Conservation (phyloP, 2,329 filamentous ascomycete species). For the Fusarium annulatum region DNA sequence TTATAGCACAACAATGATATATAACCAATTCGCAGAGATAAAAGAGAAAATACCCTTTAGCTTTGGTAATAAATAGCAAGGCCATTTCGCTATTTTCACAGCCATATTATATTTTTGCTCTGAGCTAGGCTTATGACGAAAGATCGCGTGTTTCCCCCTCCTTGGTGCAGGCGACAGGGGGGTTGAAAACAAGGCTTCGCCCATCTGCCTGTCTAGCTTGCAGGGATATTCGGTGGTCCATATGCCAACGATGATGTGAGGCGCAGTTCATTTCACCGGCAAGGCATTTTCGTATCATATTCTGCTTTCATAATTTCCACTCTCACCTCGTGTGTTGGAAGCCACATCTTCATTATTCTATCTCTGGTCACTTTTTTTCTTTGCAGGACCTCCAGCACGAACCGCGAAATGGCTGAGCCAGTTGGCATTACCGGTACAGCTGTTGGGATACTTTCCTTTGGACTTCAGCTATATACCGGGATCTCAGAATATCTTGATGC, state of each 20-base stretch:
- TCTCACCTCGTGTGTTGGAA: too few species aligned
- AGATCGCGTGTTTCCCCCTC: rapidly evolving
- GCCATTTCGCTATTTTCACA: rapidly evolving
- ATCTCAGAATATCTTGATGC: not conserved
- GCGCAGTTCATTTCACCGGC: too few species aligned
- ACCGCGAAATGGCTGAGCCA: not conserved
- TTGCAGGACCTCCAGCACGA: not conserved
- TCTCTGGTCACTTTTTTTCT: rapidly evolving
- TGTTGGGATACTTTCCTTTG: not conserved
- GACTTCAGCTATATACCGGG: not conserved
- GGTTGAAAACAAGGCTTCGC: not conserved
- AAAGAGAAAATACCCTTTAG: too few species aligned
- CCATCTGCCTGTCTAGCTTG: not conserved
- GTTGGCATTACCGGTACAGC: not conserved
- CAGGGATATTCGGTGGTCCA: too few species aligned
- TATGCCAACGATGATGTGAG: too few species aligned
- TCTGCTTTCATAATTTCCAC: too few species aligned
- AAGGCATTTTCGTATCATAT: too few species aligned
- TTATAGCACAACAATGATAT: too few species aligned
- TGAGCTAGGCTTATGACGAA: not conserved
- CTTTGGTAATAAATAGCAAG: too few species aligned
- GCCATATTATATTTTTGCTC: rapidly evolving
- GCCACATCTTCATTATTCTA: not conserved
- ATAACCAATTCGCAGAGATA: too few species aligned
- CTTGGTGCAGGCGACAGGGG: not conserved